Conservation (phyloP, 352 stramenopile species). For the Halophytophthora polymorphica region DNA sequence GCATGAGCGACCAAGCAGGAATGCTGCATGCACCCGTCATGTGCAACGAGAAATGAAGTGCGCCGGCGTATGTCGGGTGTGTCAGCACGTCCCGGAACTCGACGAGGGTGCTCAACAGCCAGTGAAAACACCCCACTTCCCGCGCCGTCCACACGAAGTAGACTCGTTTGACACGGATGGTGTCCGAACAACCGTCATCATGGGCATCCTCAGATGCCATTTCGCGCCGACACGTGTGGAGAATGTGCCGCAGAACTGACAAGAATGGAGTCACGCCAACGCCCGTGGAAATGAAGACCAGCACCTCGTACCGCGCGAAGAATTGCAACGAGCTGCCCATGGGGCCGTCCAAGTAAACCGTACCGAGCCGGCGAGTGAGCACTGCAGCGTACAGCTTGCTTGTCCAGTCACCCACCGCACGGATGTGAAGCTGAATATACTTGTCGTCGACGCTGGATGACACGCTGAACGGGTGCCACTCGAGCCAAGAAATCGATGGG, state of each 20-base stretch:
- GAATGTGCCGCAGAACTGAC: conserved; percentile 39
- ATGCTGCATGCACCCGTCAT: conserved; percentile 10
- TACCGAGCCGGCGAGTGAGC: conserved; percentile 1
- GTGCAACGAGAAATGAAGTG: conserved; percentile 15
- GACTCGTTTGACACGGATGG: conserved; percentile 4
- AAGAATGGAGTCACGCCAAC: conserved; percentile 45
- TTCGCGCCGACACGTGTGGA: conserved; percentile 22
- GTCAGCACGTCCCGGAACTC: conserved; percentile 29
- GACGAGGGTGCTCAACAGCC: conserved; percentile 15
- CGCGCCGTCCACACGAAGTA: conserved; percentile 25
- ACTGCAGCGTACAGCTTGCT: conserved; percentile 4
- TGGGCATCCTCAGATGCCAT: not conserved
- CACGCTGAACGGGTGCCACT: conserved; percentile 85
- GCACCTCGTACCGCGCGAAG: conserved; percentile 24
- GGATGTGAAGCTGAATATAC: conserved; percentile 39
- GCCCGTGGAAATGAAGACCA: conserved; percentile 32
- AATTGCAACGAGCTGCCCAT: conserved; percentile 26
- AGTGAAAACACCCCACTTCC: conserved; percentile 12
- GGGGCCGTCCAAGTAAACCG: conserved; percentile 28
- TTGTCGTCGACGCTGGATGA: conserved; percentile 47
- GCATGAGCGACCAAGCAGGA: not conserved
- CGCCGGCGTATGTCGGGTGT: not conserved
- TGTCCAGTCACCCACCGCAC: conserved; percentile 47
- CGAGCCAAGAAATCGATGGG: conserved; percentile 37
- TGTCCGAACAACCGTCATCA: too few relatives aligned